Base-by-base conservation (phyloP, 106 monocot genomes). In the Phalaenopsis aphrodite region DNA sequence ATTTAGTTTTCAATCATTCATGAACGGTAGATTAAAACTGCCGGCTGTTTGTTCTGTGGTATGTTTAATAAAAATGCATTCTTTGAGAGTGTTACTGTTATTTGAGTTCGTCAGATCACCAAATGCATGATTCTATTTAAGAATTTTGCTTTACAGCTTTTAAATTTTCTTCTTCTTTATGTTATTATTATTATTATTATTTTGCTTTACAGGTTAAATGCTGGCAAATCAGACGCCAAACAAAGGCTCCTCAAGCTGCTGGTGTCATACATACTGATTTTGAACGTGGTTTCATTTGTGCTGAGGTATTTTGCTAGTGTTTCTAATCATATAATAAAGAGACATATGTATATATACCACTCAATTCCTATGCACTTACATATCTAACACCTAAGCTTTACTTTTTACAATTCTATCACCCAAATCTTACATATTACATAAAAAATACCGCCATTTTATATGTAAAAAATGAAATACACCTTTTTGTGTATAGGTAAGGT, bases 241-340 rank as follows among this genome's bases (percentile, higher is more conserved):
- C 98, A 45, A 98, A 98, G 72, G 98, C 98, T 80, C 98, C 98
- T 83, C 98, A 98, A 93, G 94, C 98, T 81, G 98, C 94, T 12
- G 94, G 98, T 71, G 82, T 89, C 41, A 98, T 98, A 75, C 97
- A 98, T 77, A 68, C 97, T 72, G 97, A 98, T 84, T 94, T 94
- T 83, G 98, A 94, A 82, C 83, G 87, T 79, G 98, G 98, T 38
- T 98, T 98, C 75, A 98, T 98, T 78, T 98, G 98, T 86, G 98
- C 98, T 18, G 98, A 98, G 98, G 98, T 98, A 84, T 10, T 77
- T 56, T 46, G 15, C 41, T 74, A 45, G 9, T 74, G 69, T 39
- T 69, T 39, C 36, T 39, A 68, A 68, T 36, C 68, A 68, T 68
- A 11, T 36, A 68, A 68, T 9, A 11, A 11, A 11, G 30, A 30